Conservation (phyloP, 139 green algal genomes). For the Nannochloris sp. region DNA sequence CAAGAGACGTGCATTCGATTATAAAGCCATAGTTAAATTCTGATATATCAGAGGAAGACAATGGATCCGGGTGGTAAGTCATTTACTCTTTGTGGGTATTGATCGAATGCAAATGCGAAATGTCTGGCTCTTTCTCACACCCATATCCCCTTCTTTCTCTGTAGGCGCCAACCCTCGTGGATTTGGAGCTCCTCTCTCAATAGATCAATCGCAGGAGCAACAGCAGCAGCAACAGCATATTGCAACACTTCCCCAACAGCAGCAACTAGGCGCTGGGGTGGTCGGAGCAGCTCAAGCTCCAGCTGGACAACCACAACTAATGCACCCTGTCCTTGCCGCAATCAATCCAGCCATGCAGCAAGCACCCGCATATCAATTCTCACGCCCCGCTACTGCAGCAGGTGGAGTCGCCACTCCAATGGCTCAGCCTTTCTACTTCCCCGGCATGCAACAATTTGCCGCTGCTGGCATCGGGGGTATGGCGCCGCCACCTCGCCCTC, state of each 20-base stretch:
- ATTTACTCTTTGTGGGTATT: too few species aligned
- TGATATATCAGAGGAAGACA: too few species aligned
- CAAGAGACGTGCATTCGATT: too few species aligned
- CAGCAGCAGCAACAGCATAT: background rate
- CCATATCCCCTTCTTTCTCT: background rate
- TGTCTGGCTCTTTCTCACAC: background rate
- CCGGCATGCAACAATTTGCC: background rate
- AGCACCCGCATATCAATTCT: background rate
- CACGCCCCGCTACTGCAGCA: background rate
- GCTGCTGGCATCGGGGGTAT: background rate
- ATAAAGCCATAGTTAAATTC: too few species aligned
- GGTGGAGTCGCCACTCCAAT: background rate
- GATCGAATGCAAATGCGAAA: background rate
- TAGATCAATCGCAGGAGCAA: background rate
- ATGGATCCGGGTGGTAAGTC: too few species aligned
- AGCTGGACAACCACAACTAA: too few species aligned
- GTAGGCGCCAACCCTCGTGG: too few species aligned
- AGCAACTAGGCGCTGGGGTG: background rate
- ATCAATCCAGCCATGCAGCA: background rate
- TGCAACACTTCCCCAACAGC: background rate
- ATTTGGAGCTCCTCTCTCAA: background rate
- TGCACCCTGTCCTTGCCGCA: slow-evolving; percentile 3
- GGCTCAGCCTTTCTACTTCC: background rate
- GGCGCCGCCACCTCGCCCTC: background rate
- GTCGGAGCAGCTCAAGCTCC: background rate